Conservation (phyloP, 129 eudicot species). For the Kitagawia praeruptora region DNA sequence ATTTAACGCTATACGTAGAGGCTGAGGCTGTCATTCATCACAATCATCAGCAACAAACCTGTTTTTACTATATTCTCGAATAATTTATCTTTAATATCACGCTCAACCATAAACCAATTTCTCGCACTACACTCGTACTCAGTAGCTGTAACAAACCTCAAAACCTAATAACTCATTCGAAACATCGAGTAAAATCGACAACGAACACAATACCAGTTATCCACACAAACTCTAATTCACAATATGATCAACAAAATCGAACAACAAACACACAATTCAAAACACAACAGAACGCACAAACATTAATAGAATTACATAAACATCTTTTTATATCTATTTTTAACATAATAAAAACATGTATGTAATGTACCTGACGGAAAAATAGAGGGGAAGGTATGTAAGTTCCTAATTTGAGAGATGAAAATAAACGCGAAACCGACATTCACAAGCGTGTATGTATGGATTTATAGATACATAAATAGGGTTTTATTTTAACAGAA, state of each 20-base stretch:
- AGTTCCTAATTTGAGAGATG: conserved; percentile 17
- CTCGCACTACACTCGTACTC: background rate
- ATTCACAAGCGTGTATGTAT: conserved; percentile 17
- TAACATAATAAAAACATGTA: no score
- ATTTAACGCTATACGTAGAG: background rate
- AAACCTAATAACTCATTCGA: background rate
- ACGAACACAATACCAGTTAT: background rate
- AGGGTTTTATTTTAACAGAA: background rate
- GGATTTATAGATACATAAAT: background rate
- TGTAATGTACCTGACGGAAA: conserved; percentile 23
- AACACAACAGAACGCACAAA: background rate
- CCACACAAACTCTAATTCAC: background rate
- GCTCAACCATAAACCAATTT: background rate
- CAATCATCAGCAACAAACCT: background rate
- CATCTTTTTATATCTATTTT: no score
- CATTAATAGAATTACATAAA: background rate
- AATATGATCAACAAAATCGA: background rate
- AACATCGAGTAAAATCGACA: background rate
- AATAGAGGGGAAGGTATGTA: conserved; percentile 19
- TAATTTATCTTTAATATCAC: background rate
- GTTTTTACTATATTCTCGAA: background rate
- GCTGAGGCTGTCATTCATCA: background rate
- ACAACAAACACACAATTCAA: background rate
- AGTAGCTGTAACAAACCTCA: background rate
- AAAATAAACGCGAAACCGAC: conserved; percentile 32